These are phyloP conservation scores for Xanthoceras sorbifolium DNA, from an alignment of 345 rosid genomes.

Conservation along the genomic window DNA sequence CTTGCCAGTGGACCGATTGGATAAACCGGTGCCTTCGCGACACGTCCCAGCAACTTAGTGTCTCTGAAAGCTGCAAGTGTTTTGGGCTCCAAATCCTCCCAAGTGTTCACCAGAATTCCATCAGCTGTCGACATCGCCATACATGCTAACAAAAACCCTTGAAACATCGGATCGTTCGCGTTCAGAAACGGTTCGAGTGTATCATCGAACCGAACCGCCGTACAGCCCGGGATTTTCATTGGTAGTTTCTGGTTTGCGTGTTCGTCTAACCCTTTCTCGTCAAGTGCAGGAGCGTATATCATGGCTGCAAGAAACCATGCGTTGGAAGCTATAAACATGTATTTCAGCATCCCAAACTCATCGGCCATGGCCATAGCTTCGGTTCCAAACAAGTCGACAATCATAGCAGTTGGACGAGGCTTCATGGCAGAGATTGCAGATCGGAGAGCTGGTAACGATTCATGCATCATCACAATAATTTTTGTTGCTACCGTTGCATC, in stretches of 20 bases:
- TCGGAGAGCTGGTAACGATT: conserved; percentile 18
- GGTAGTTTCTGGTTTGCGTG: conserved; percentile 28
- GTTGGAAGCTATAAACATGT: conserved; percentile 41
- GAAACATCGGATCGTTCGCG: conserved; percentile 22
- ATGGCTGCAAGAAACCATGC: conserved; percentile 53
- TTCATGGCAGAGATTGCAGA: conserved; percentile 24
- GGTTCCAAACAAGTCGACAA: conserved; percentile 52
- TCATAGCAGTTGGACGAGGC: conserved; percentile 33
- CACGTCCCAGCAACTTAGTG: conserved; percentile 15
- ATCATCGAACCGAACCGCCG: conserved; percentile 46
- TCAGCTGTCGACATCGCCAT: conserved; percentile 41
- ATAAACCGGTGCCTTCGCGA: conserved; percentile 32
- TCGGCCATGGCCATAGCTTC: conserved; percentile 45
- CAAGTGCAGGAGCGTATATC: conserved; percentile 39
- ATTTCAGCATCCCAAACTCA: conserved; percentile 49
- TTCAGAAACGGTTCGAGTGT: conserved; percentile 34
- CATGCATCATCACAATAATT: conserved; percentile 20
- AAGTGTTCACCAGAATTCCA: conserved; percentile 61
- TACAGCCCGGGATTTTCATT: conserved; percentile 54
- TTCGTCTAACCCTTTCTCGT: conserved; percentile 28
- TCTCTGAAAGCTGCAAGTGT: conserved; percentile 32
- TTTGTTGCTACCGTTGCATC: not conserved
- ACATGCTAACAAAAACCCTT: conserved; percentile 20
- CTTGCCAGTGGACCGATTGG: conserved; percentile 37
- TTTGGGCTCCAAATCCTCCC: conserved; percentile 44